Evolutionary conservation across 768 basidiomycete species (phyloP).

Genomic region (Tulasnella sp.): DNA sequence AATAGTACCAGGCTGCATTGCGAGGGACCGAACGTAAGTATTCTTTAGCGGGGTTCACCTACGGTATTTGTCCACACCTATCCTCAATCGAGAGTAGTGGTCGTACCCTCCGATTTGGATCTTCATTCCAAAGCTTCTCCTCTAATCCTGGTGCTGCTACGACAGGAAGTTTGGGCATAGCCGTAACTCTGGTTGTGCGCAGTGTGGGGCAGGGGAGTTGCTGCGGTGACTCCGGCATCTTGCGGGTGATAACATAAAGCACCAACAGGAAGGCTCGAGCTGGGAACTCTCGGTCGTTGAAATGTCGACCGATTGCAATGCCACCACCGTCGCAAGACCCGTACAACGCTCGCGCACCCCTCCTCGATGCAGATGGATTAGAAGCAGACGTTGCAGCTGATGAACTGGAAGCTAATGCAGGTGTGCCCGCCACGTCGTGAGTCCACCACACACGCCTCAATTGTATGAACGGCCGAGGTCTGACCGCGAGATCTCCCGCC

Average conservation of each 20-base stretch:
- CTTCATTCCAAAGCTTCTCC: neutral
- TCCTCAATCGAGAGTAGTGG: neutral
- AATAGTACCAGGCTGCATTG: neutral
- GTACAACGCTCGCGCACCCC: neutral
- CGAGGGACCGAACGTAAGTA: neutral
- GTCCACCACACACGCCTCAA: neutral
- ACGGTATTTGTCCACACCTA: neutral
- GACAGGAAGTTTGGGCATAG: neutral
- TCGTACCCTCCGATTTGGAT: neutral
- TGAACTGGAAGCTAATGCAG: neutral
- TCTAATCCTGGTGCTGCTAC: neutral
- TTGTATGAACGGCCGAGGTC: neutral
- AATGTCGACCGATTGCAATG: neutral
- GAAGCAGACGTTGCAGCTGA: neutral
- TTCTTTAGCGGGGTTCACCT: neutral
- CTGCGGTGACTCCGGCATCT: neutral
- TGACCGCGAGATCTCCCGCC: neutral
- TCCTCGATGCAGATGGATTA: neutral
- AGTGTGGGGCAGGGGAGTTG: neutral
- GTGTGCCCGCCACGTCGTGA: neutral
- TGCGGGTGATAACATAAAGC: neutral
- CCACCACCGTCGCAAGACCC: neutral
- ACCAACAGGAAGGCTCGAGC: neutral
- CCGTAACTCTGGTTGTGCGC: neutral
- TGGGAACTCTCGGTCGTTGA: neutral